Evolutionary conservation across 2,329 filamentous ascomycete species (phyloP), one percentile per base, ranked within the genome.

Genomic region (Amauroascus niger): DNA sequence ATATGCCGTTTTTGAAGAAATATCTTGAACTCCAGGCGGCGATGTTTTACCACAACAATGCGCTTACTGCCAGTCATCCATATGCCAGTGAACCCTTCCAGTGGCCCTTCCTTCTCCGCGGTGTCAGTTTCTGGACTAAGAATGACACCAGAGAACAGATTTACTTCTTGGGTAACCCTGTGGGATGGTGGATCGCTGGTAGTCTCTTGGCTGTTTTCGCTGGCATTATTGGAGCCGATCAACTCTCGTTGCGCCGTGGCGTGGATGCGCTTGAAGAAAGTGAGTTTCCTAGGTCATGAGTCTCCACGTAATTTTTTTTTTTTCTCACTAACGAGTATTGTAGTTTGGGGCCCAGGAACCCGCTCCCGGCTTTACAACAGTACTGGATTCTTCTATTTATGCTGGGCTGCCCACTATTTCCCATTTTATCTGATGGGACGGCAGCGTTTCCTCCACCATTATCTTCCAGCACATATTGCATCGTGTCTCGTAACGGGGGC

Each of bases 1-100:
- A 77, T 18, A 70, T 97, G 65, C 84, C 90, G 16, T 98, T 98
- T 79, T 74, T 96, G 60, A 82, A 80, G 65, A 98, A 98, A 76
- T 98, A 91, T 79, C 82, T 96, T 60, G 93, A 98, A 76, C 79
- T 98, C 55, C 93, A 98, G 73, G 83, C 91, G 48, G 88, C 90
- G 63, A 98, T 98, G 90, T 98, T 98, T 79, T 91, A 87, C 79
- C 93, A 98, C 78, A 98, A 98, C 79, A 97, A 90, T 71, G 91
- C 94, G 64, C 76, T 98, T 67, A 98, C 93, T 43, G 94, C 89
- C 74, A 95, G 88, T 67, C 93, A 98, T 70, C 93, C 93, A 1
- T 98, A 98, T 69, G 82, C 93, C 40, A 95, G 88, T 63, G 85
- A 90, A 68, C 93, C 93, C 6, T 93, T 94, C 74, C 88, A 95